phyloP scores from a whole-genome alignment of 768 basidiomycete genomes.

The Boletus pseudo-olivaceus region DNA sequence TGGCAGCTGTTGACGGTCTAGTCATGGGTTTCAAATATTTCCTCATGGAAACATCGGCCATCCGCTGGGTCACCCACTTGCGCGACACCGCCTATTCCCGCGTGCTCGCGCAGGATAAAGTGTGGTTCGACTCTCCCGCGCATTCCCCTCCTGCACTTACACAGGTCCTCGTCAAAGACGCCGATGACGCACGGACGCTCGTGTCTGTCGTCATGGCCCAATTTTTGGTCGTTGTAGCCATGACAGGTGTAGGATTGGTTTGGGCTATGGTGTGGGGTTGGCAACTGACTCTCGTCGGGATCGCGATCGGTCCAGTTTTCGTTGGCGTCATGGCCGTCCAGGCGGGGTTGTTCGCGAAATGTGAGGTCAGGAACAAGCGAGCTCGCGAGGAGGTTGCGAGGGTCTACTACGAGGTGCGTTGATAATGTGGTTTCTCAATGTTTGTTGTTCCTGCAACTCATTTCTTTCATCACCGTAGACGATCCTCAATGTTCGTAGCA shows the following conservation, averaged over 20 bases:
- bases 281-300: conserved; percentile 88
- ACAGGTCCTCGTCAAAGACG: conserved; percentile 81
- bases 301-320: conserved; percentile 86
- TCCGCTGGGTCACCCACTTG: conserved; percentile 69
- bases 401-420: conserved; percentile 77
- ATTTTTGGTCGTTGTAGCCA: conserved; percentile 65
- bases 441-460: not conserved
- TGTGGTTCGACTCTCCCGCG: conserved; percentile 75
- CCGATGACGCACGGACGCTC: conserved; percentile 80
- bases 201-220: conserved; percentile 73
- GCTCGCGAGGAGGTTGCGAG: conserved; percentile 83
- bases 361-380: conserved; percentile 77
- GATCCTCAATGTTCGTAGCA: conserved; percentile 80
- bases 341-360: conserved; percentile 63
- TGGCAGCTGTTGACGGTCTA: conserved; percentile 75
- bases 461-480: conserved; percentile 38
- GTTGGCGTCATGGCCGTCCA: conserved; percentile 71
- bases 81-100: conserved; percentile 53
- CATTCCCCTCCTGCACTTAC: conserved; percentile 61
- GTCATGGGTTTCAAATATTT: conserved; percentile 75
- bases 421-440: not conserved
- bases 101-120: conserved; percentile 77
- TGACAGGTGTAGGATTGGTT: conserved; percentile 78
- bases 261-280: conserved; percentile 91
- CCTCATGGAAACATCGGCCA: conserved; percentile 70